phyloP scores from a whole-genome alignment of 805 yeast species.

The Suhomyces sp. region DNA sequence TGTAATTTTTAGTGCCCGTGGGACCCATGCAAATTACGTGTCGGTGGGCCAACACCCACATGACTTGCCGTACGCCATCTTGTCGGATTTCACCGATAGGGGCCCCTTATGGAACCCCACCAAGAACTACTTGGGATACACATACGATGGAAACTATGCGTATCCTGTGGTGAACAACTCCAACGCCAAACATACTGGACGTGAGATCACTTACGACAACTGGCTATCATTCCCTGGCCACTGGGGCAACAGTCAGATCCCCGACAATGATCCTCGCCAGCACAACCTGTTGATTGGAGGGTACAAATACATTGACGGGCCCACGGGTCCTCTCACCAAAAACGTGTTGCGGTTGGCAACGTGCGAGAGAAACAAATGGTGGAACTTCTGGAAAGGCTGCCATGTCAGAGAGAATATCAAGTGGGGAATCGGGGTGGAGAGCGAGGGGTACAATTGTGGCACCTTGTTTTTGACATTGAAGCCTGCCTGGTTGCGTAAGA shows the following conservation, averaged over 20 bases:
- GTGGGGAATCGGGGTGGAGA: conserved; percentile 85
- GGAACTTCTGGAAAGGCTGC: conserved; percentile 85
- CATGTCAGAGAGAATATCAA: conserved; percentile 69
- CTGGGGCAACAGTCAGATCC: conserved; percentile 85
- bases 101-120: conserved; percentile 96
- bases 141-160: conserved; percentile 59
- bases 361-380: conserved; percentile 88
- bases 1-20: conserved; percentile 83
- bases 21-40: conserved; percentile 96
- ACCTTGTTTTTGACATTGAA: conserved; percentile 50
- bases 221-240: conserved; percentile 83
- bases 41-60: conserved; percentile 96
- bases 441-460: conserved; percentile 84
- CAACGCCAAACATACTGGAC: conserved; percentile 45
- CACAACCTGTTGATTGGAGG: conserved; percentile 80
- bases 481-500: conserved; percentile 48
- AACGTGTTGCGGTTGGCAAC: conserved; percentile 65
- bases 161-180: conserved; percentile 39
- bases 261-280: conserved; percentile 72
- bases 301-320: conserved; percentile 90
- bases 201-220: conserved; percentile 55
- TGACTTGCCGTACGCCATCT: conserved; percentile 87
- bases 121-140: conserved; percentile 75
- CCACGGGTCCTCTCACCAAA: conserved; percentile 83
- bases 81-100: conserved; percentile 90